A percentile compares a stretch with the other conserved stretches of the same genome.
Conservation (phyloP, 2,329 filamentous ascomycete species). For the Mariannaea elegans region DNA sequence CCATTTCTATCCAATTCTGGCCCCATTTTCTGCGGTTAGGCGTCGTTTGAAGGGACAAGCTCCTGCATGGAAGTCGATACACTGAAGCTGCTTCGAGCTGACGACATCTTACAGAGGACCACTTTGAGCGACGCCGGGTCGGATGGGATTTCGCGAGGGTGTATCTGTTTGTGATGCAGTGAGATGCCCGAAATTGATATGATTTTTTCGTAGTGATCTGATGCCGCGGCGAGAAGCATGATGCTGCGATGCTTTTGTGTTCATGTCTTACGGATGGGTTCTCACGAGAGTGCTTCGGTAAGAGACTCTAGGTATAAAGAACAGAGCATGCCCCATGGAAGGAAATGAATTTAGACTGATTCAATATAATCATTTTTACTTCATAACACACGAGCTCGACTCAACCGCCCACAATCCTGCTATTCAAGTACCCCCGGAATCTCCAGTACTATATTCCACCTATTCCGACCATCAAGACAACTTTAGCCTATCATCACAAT, state of each 20-base stretch:
- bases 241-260: background rate
- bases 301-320: background rate
- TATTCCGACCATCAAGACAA: too few relatives aligned
- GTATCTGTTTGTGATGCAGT: slow-evolving; percentile 21
- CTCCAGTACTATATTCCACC: too few relatives aligned
- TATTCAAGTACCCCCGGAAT: too few relatives aligned
- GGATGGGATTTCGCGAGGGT: slow-evolving; percentile 15
- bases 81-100: slow-evolving; percentile 11
- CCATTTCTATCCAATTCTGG: background rate
- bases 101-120: slow-evolving; percentile 17
- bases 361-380: background rate
- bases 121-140: slow-evolving; percentile 27
- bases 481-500: background rate
- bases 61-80: slow-evolving; percentile 13
- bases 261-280: background rate
- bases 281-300: background rate
- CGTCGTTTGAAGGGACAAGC: slow-evolving; percentile 1
- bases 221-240: background rate
- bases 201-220: background rate
- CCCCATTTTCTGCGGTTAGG: background rate
- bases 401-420: background rate
- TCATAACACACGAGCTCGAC: background rate
- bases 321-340: background rate
- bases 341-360: background rate
- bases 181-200: background rate